These are phyloP conservation scores for Pleurotus cornucopiae DNA, from an alignment of 768 basidiomycete genomes.

Conservation along the genomic window DNA sequence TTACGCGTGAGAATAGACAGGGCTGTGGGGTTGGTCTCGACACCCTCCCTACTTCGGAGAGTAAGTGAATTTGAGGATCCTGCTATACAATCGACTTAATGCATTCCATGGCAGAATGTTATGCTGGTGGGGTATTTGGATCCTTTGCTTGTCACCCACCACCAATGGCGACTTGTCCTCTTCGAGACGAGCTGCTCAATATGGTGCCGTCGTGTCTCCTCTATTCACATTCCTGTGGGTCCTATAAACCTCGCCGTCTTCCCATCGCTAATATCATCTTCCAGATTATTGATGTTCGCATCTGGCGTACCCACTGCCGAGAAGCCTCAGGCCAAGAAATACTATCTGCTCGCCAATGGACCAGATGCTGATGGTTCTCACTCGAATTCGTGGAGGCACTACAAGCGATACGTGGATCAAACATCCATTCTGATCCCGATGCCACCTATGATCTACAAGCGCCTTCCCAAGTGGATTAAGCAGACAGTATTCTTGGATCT, in stretches of 20 bases:
- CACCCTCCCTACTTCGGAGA: conserved; percentile 75
- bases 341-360: conserved; percentile 48
- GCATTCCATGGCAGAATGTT: conserved; percentile 39
- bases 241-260: background rate
- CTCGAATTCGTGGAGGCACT: conserved; percentile 42
- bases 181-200: conserved; percentile 49
- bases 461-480: conserved; percentile 49
- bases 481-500: conserved; percentile 56
- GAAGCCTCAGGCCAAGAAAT: conserved; percentile 59
- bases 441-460: conserved; percentile 50
- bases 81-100: conserved; percentile 2
- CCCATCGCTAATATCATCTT: background rate
- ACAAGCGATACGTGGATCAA: conserved; percentile 48
- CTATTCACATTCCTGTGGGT: conserved; percentile 61
- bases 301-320: conserved; percentile 70
- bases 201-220: conserved; percentile 56
- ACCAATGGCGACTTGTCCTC: conserved; percentile 37
- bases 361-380: conserved; percentile 25
- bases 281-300: conserved; percentile 57
- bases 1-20: conserved; percentile 25
- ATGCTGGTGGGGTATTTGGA: conserved; percentile 69
- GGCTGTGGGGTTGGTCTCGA: conserved; percentile 54
- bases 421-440: conserved; percentile 63
- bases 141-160: conserved; percentile 53
- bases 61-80: conserved; percentile 27